Evolutionary conservation across 2,329 filamentous ascomycete genomes (phyloP).

Genomic region (Myriosclerotinia duriaeana): DNA sequence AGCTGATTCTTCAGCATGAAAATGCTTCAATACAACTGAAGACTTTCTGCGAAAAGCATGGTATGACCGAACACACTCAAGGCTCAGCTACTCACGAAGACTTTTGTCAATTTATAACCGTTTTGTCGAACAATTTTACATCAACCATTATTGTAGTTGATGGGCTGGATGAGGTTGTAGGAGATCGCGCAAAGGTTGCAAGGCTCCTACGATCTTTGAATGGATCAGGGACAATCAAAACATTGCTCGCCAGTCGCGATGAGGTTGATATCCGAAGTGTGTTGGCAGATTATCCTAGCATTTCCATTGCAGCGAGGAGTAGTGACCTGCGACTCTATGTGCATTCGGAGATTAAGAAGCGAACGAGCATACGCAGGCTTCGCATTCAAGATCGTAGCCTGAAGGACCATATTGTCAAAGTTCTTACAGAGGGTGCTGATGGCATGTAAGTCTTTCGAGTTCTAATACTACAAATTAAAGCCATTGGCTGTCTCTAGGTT

Average conservation of each 20-base stretch:
- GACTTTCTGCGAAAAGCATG: conserved; percentile 15
- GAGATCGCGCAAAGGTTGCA: conserved; percentile 23
- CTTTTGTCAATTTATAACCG: conserved; percentile 17
- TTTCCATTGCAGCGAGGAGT: conserved; percentile 29
- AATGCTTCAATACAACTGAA: conserved; percentile 28
- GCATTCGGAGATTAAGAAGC: conserved; percentile 26
- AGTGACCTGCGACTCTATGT: conserved; percentile 30
- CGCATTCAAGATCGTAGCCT: conserved; percentile 21
- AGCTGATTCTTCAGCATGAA: conserved; percentile 36
- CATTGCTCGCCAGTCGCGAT: conserved; percentile 26
- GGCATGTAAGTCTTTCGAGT: conserved; percentile 27
- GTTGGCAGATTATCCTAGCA: conserved; percentile 11
- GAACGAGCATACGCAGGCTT: conserved; percentile 21
- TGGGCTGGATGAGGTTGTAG: conserved; percentile 37
- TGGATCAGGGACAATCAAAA: conserved; percentile 25
- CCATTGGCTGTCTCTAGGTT: conserved; percentile 29
- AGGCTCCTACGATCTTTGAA: conserved; percentile 23
- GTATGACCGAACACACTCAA: conserved; percentile 1
- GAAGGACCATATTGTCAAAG: conserved; percentile 27
- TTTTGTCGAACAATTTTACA: conserved; percentile 25
- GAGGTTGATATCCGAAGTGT: conserved; percentile 25
- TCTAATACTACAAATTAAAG: not conserved
- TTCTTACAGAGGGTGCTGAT: conserved; percentile 26
- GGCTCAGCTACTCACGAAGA: conserved; percentile 5
- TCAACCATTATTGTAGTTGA: conserved; percentile 36